A percentile compares a stretch with the other conserved stretches of the same genome.
phyloP scores from a whole-genome alignment of 2,329 filamentous ascomycete species.

The Pleoardoris graminearum region DNA sequence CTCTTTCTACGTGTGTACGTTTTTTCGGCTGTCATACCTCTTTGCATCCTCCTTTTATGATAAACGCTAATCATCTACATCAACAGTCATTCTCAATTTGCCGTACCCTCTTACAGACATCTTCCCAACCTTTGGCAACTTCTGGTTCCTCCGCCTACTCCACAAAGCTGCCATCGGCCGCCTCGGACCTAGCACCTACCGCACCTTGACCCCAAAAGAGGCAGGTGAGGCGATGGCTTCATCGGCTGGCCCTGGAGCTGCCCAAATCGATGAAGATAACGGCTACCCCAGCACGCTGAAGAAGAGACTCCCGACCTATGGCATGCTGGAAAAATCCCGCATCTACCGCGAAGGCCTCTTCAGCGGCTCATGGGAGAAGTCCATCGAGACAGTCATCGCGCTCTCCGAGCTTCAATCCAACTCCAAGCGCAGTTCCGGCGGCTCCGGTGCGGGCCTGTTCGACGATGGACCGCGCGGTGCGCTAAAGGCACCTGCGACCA shows the following conservation, averaged over 20 bases:
- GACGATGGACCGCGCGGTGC: constrained; percentile 50
- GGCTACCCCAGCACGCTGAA: constrained; percentile 46
- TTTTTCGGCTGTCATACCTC: no score
- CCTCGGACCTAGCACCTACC: constrained; percentile 14
- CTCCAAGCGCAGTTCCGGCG: constrained; percentile 14
- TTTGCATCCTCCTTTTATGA: neutral
- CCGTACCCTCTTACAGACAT: constrained; percentile 51
- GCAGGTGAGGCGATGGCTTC: constrained; percentile 55
- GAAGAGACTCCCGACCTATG: constrained; percentile 46
- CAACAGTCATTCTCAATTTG: constrained; percentile 53
- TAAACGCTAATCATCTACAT: neutral
- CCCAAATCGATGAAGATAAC: constrained; percentile 46
- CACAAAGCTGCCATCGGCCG: constrained; percentile 47
- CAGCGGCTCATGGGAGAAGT: constrained; percentile 55
- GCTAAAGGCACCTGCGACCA: constrained; percentile 56
- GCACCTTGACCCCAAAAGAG: constrained; percentile 20
- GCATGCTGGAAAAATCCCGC: constrained; percentile 56
- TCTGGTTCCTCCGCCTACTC: constrained; percentile 50
- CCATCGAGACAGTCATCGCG: constrained; percentile 53
- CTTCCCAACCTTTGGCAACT: constrained; percentile 55
- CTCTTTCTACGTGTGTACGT: constrained; percentile 56
- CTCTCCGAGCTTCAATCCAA: constrained; percentile 48
- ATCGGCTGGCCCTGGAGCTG: constrained; percentile 54
- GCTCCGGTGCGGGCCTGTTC: constrained; percentile 47
- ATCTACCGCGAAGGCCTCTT: constrained; percentile 59